Base-by-base conservation (phyloP, 2,329 filamentous ascomycete species). In the Diaporthe helianthi region DNA sequence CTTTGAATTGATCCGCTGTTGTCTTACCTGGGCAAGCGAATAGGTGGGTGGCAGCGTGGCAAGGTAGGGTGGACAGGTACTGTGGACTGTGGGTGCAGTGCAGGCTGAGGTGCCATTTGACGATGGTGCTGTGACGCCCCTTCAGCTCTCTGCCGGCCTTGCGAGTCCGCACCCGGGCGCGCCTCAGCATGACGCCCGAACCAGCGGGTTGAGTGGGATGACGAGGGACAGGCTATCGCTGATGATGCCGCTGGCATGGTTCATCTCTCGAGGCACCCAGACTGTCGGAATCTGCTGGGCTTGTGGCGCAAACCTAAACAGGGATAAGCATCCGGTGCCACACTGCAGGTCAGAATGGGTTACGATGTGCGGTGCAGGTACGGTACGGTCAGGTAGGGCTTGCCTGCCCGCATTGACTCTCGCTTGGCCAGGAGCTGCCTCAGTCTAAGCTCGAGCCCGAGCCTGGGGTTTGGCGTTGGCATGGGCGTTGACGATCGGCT, bases 311-410 rank as follows among this genome's bases (percentile, higher is more conserved):
- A 60, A 67, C 60, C 53, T 68, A 68, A 70, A 70, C 68, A 70
- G 67, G 69, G 65, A 68, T 70, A 70, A 70, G 58, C 65, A 64
- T 70, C 65, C 65, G 65, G 65, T 68, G 69, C 65, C 69, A 70
- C 64, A 51, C 58, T 68, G 69, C 65, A 70, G 69, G 58, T 47
- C 44, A 63, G 36, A 19, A 36, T 63, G 47, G 41, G 58, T 63
- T 63, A 63, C 58, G 58, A n/a, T 63, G 29, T 36, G 44, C 58
- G 29, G 58, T 63, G 15, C 38, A 15, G 58, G 41, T 33, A n/a
- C 41, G 9, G 44, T 49, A 36, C 47, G 44, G 58, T 36, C 49
- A 63, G 44, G 29, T 63, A 63, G 58, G 58, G 58, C 58, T 63
- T 63, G 41, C 58, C 58, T 63, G 58, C 44, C 58, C 58, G 58